Evolutionary conservation across 1,284 basidiomycete species (phyloP).

Genomic region (Rhodotorula sp.): DNA sequence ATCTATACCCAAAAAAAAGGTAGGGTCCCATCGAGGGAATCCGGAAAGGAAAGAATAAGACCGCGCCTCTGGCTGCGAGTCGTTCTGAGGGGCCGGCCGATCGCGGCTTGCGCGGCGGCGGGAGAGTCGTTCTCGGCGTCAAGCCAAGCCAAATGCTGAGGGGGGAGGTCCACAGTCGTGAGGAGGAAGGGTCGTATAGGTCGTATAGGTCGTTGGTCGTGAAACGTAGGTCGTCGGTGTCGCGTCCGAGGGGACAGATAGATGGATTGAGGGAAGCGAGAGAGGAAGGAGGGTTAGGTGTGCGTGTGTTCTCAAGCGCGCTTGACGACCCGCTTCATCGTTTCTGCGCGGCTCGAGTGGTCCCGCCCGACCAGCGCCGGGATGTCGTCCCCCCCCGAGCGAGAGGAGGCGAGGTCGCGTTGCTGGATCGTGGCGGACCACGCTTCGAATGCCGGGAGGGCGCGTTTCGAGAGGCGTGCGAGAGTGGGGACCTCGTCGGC

Average conservation of each 20-base stretch:
- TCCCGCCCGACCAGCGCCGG: constrained; percentile 2
- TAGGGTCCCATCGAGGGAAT: background rate
- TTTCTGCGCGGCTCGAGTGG: constrained; percentile 14
- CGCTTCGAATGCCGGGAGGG: constrained; percentile 4
- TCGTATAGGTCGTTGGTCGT: no score
- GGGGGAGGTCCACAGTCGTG: no score
- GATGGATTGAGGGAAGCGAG: no score
- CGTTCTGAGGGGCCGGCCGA: background rate
- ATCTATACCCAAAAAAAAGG: no score
- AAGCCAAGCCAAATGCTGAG: no score
- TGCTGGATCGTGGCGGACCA: constrained; percentile 11
- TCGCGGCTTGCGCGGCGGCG: constrained; percentile 32
- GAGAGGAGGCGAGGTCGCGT: background rate
- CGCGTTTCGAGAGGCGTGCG: constrained; percentile 21
- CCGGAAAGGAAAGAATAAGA: background rate
- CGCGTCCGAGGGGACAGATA: no score
- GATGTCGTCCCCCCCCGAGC: background rate
- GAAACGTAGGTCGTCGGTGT: no score
- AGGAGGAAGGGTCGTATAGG: no score
- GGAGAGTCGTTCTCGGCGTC: background rate
- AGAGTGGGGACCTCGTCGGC: constrained; percentile 18
- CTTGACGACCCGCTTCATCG: background rate
- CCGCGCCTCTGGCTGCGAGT: constrained; percentile 31
- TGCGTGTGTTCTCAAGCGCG: background rate
- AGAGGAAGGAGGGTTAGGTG: no score